Conservation (phyloP, 179 eudicot genomes). For the Heliamphora pulchella region DNA sequence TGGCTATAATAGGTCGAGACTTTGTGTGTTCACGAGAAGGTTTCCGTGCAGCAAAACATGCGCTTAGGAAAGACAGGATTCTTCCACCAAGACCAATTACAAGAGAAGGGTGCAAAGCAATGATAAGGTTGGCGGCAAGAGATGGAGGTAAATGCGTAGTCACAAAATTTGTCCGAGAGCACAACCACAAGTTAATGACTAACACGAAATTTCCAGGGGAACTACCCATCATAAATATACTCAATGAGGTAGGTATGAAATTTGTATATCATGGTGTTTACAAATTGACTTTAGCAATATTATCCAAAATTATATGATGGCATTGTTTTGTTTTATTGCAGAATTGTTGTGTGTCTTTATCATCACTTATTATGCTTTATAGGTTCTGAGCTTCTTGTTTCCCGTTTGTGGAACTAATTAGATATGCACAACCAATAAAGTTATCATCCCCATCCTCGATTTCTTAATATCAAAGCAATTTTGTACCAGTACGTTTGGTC, state of each 20-base stretch:
- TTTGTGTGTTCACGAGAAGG: conserved; percentile 18
- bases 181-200: conserved; percentile 14
- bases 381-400: not conserved
- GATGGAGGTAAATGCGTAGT: conserved; percentile 8
- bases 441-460: not conserved
- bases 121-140: conserved; percentile 12
- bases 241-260: not conserved
- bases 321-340: not conserved
- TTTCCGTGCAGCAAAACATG: conserved; percentile 12
- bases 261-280: not conserved
- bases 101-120: conserved; percentile 22
- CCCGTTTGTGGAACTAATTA: not conserved
- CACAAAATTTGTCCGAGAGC: conserved; percentile 14
- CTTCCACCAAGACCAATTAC: conserved; percentile 14
- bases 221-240: conserved; percentile 15
- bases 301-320: not conserved
- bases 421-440: not conserved
- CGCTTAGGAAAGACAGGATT: conserved; percentile 3
- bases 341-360: not conserved
- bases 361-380: not conserved
- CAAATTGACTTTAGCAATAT: too few species aligned
- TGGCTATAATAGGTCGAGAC: conserved; percentile 6
- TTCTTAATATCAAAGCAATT: not conserved
- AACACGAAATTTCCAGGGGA: conserved; percentile 9
- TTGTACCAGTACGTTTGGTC: not conserved